Base-by-base conservation (phyloP, 1,139 yeast species). In the Blastobotrys aristatus region DNA sequence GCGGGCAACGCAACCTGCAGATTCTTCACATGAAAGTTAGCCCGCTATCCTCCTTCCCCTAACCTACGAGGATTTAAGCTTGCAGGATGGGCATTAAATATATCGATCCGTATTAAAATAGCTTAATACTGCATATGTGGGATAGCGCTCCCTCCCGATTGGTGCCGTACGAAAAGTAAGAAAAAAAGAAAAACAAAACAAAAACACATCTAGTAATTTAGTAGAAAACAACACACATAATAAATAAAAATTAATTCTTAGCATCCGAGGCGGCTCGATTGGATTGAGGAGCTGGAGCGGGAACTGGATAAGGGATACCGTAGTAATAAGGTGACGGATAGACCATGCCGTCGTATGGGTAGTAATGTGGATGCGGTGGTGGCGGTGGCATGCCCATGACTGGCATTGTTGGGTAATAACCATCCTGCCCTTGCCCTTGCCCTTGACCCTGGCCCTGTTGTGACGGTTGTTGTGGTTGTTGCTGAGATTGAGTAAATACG, bases 251-350 rank as follows among this genome's bases (percentile, higher is more conserved):
- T 24, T 24, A 24, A 24, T 24, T 10, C 27, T 24, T 24, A 24
- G 27, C 27, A 24, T 24, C 27, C 27, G 10, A 24, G 27, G 8
- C 27, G 27, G 8, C 27, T 24, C 27, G 27, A 16, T 34, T 24
- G n/a, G 38, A 34, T 18, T 21, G 38, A 34, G 17, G 38, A 14
- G 44, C 39, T 41, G 44, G 44, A 24, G 39, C 44, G 39, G 44
- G 44, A 33, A 41, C 26, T 26, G 44, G 44, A 41, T 41, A 41
- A 41, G 32, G 38, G n/a, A 32, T 32, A 14, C 44, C 44, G 20
- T 32, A 41, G 22, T 41, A 41, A 34, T 41, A 41, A 7, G 44
- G 32, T 24, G 44, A 26, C 3, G 44, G 39, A 33, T 32, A 27
- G 21, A 40, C 13, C 3, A 27, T n/a, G 41, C 24, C 16, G 34